A percentile compares a stretch with the other conserved stretches of the same genome.
Conservation (phyloP, 2,329 filamentous ascomycete genomes). For the Fusarium sp. region DNA sequence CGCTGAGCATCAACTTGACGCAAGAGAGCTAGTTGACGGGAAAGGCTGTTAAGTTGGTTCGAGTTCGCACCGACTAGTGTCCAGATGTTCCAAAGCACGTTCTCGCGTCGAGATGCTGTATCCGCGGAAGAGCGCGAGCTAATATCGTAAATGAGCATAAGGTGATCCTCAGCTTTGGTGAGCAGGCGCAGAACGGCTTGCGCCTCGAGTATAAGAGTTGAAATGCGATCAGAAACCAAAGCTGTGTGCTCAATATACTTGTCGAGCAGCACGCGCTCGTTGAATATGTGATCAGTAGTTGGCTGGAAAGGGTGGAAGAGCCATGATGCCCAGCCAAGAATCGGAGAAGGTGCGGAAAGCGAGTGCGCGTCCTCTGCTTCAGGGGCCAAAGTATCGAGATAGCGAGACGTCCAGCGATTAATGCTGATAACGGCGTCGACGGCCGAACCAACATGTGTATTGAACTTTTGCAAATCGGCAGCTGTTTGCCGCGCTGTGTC, state of each 20-base stretch:
- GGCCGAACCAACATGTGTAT: constrained; percentile 78
- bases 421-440: constrained; percentile 81
- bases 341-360: constrained; percentile 49
- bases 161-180: constrained; percentile 74
- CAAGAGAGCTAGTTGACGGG: constrained; percentile 73
- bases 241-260: constrained; percentile 81
- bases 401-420: constrained; percentile 79
- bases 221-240: constrained; percentile 77
- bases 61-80: constrained; percentile 79
- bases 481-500: constrained; percentile 74
- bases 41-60: constrained; percentile 69
- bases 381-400: constrained; percentile 72
- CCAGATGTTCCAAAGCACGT: constrained; percentile 78
- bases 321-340: constrained; percentile 57
- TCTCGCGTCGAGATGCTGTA: constrained; percentile 69
- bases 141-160: constrained; percentile 77
- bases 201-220: constrained; percentile 75
- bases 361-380: constrained; percentile 47
- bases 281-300: constrained; percentile 57
- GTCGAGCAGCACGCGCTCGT: constrained; percentile 72
- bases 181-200: constrained; percentile 75
- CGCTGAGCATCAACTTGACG: constrained; percentile 75
- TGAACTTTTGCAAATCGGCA: constrained; percentile 78
- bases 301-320: constrained; percentile 73
- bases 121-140: constrained; percentile 72